phyloP scores from a whole-genome alignment of 257 asterid species.

The Solanum etuberosum region DNA sequence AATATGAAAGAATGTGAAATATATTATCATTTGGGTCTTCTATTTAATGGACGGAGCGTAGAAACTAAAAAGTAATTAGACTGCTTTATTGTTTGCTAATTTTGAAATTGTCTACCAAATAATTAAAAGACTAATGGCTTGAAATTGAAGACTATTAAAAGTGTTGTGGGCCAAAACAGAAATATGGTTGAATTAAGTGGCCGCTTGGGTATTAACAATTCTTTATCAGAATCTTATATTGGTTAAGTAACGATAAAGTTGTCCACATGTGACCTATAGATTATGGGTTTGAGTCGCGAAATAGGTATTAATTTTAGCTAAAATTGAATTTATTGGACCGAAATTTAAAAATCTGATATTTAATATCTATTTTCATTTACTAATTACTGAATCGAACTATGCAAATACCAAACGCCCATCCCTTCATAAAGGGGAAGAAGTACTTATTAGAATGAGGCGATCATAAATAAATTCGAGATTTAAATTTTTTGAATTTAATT shows the following conservation, averaged over 20 bases:
- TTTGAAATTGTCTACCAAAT: not conserved
- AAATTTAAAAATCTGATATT: too few relatives aligned
- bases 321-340: not conserved
- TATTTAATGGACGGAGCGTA: not conserved
- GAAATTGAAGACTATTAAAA: not conserved
- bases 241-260: too few relatives aligned
- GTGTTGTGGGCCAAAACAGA: not conserved
- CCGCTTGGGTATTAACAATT: not conserved
- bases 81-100: not conserved
- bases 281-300: fast-evolving
- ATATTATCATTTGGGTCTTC: not conserved
- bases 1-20: not conserved
- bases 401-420: too few relatives aligned
- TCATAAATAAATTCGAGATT: not conserved
- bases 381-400: not conserved
- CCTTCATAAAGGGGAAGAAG: not conserved
- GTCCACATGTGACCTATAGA: not conserved
- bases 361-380: too few relatives aligned
- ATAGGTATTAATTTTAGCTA: not conserved
- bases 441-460: not conserved
- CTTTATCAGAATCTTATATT: not conserved
- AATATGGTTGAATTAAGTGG: not conserved
- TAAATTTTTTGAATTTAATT: too few relatives aligned
- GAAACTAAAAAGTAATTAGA: not conserved
- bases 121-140: not conserved